These are phyloP conservation scores for Penicillium sp. DNA, from an alignment of 2,329 filamentous ascomycete genomes.

Conservation along the genomic window DNA sequence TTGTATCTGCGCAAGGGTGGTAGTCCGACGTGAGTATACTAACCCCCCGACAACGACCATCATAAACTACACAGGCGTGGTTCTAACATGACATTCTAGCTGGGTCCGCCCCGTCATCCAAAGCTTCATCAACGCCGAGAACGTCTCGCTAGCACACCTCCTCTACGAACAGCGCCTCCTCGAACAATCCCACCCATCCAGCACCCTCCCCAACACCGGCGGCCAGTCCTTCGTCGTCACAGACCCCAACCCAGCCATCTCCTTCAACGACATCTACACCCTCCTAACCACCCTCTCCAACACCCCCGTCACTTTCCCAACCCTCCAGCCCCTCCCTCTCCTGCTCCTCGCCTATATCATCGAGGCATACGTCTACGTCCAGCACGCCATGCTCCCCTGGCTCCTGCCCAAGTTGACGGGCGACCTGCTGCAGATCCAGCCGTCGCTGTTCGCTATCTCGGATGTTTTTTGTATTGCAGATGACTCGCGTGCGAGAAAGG, in stretches of 20 bases:
- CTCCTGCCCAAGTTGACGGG: conserved; percentile 29
- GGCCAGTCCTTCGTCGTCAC: conserved; percentile 56
- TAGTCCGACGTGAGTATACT: conserved; percentile 35
- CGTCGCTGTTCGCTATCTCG: conserved; percentile 35
- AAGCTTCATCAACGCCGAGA: conserved; percentile 54
- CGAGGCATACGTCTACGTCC: conserved; percentile 36
- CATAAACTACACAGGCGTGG: background rate
- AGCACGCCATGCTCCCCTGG: conserved; percentile 28
- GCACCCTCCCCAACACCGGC: conserved; percentile 34
- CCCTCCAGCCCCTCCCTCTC: conserved; percentile 29
- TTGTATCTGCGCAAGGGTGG: conserved; percentile 42
- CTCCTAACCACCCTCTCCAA: conserved; percentile 32
- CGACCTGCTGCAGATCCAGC: conserved; percentile 35
- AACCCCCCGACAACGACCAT: background rate
- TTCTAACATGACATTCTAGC: conserved; percentile 15
- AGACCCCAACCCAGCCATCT: conserved; percentile 51
- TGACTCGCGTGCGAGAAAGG: conserved; percentile 30
- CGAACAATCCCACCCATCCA: conserved; percentile 27
- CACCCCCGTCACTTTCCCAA: conserved; percentile 33
- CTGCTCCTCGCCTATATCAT: conserved; percentile 35
- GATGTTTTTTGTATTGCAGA: conserved; percentile 33
- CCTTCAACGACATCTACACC: conserved; percentile 37
- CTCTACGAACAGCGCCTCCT: conserved; percentile 56
- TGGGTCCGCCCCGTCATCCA: conserved; percentile 53
- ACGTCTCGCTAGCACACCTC: conserved; percentile 58